A percentile compares a stretch with the other conserved stretches of the same genome.
Evolutionary conservation across 371 early-diverging fungal species (phyloP).

Genomic region (Lichtheimia corymbifera): DNA sequence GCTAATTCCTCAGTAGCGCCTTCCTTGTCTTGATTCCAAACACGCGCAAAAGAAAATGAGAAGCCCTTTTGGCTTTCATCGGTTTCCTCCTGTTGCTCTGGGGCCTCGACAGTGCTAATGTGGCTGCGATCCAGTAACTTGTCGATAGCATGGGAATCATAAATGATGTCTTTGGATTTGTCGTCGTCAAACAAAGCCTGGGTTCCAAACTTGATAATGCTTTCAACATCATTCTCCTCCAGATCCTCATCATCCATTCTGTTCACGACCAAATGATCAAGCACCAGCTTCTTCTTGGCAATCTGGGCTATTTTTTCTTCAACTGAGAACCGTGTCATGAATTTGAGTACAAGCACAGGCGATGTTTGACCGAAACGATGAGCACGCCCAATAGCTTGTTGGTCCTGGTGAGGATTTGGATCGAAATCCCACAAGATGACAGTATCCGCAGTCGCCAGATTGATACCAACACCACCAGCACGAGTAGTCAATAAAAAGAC

Average conservation of each 20-base stretch:
- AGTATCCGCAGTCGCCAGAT: slow-evolving; percentile 92
- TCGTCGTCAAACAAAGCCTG: slow-evolving; percentile 75
- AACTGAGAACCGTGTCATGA: slow-evolving; percentile 80
- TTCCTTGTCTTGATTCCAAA: slow-evolving; percentile 36
- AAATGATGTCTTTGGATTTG: slow-evolving; percentile 52
- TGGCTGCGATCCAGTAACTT: slow-evolving; percentile 66
- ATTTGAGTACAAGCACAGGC: slow-evolving; percentile 81
- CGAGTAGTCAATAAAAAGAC: slow-evolving; percentile 86
- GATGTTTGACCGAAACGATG: slow-evolving; percentile 96
- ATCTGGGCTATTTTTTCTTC: slow-evolving; percentile 79
- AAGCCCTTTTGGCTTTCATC: slow-evolving; percentile 20
- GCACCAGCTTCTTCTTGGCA: slow-evolving; percentile 82
- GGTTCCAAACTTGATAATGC: slow-evolving; percentile 82
- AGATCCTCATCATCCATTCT: slow-evolving; percentile 67
- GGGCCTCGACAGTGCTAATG: slow-evolving; percentile 12
- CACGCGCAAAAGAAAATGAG: slow-evolving; percentile 47
- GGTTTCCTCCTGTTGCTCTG: slow-evolving; percentile 22
- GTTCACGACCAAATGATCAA: slow-evolving; percentile 87
- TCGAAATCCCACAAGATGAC: slow-evolving; percentile 95
- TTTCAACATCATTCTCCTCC: slow-evolving; percentile 66
- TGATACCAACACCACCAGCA: slow-evolving; percentile 95
- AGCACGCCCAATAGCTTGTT: slow-evolving; percentile 91
- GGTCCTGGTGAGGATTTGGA: slow-evolving; percentile 92
- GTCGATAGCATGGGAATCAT: slow-evolving; percentile 61
- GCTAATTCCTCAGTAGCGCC: slow-evolving; percentile 22